Evolutionary conservation across 1,139 yeast genomes (phyloP), one percentile per base, ranked within the genome.

Genomic region (Scheffersomyces insectosa): DNA sequence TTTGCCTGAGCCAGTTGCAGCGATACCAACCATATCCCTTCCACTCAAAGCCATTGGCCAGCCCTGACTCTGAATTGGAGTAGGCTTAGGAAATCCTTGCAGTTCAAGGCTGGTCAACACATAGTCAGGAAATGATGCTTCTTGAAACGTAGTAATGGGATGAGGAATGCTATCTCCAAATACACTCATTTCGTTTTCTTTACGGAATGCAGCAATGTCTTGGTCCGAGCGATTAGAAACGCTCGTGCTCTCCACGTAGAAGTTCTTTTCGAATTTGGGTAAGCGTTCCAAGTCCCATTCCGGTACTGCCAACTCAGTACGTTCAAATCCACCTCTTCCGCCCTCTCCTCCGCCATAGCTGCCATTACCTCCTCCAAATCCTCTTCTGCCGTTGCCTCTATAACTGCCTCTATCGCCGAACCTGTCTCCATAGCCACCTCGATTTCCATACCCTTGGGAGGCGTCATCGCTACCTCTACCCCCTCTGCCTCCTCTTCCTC

Each of bases 1-100:
- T 78, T 93, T 93, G 78, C 99, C 99, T 44, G 97, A 90, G 72
- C 99, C 99, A 56, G 99, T 93, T 56, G 97, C 86, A 47, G 99
- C 98, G 67, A 93, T 87, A 79, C 99, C 99, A 70, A 93, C 87
- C 91, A 93, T 88, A 68, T 93, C 98, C 74, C 98, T 87, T 75
- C 99, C 99, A 60, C 93, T 84, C 51, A 91, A 79, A 63, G 99
- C 99, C 99, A 93, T 93, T 50, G 99, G 99, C 99, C 99, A 93
- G 74, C 99, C 99, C 76, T 95, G 99, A 69, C 97, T 88, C 75
- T 93, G 99, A 65, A 93, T 93, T 54, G 89, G 89, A 46, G 99
- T 93, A 58, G 99, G 99, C 52, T 77, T 82, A 46, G 86, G 95
- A 75, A 93, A 93, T 47, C 98, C 98, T 71, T 88, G 93, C 48